Evolutionary conservation across 257 asterid species (phyloP).

Genomic region (Gynochthodes officinalis): DNA sequence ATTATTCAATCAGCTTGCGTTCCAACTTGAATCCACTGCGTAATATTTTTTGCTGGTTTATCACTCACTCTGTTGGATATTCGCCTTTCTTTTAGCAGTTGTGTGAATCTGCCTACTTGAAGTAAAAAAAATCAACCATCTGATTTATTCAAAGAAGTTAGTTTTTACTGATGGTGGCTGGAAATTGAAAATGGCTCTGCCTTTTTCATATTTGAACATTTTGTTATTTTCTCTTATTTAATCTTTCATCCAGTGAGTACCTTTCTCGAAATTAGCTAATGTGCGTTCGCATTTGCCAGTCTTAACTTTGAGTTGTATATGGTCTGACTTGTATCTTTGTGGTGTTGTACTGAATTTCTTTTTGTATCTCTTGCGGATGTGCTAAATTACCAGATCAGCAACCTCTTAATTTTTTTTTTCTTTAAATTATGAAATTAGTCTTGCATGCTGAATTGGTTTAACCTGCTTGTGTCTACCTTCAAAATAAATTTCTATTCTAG

Average conservation of each 20-base stretch:
- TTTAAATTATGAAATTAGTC: too few relatives aligned
- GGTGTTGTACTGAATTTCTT: neutral
- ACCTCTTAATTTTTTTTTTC: neutral
- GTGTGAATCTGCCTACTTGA: too few relatives aligned
- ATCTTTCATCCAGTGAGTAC: neutral
- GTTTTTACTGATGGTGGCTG: neutral
- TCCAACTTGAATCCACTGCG: neutral
- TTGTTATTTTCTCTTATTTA: neutral
- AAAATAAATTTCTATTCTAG: constrained; percentile 18
- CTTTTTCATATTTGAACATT: neutral
- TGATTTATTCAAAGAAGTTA: too few relatives aligned
- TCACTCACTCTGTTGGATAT: neutral
- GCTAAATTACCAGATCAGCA: neutral
- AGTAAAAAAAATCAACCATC: too few relatives aligned
- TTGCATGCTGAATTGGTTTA: too few relatives aligned
- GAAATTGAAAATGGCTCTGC: neutral
- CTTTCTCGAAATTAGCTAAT: neutral
- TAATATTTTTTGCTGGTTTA: neutral
- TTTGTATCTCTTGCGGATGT: neutral
- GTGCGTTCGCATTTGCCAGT: neutral
- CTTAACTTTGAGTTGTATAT: neutral
- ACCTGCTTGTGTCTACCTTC: neutral
- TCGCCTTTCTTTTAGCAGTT: neutral
- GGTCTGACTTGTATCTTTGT: neutral
- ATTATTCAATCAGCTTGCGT: neutral